Conservation (phyloP, 169 alveolate species). For the Plasmodium falciparum region DNA sequence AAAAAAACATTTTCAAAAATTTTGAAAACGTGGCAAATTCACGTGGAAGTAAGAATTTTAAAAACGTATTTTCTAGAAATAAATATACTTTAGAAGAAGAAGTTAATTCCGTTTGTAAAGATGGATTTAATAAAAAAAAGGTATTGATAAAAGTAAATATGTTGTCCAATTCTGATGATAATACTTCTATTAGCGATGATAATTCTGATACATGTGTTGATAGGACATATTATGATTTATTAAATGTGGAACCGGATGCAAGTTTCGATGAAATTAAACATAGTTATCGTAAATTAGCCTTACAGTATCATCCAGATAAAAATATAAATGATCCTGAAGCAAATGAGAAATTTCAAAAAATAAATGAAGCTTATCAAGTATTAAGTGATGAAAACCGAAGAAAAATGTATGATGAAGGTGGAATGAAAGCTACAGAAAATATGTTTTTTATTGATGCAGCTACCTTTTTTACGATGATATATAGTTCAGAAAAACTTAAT, state of each 20-base stretch:
- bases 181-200: not conserved
- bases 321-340: slow-evolving; percentile 77
- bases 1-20: no score
- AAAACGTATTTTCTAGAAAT: no score
- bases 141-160: not conserved
- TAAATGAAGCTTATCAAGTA: slow-evolving; percentile 92
- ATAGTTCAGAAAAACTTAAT: slow-evolving; percentile 80
- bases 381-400: slow-evolving; percentile 88
- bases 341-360: slow-evolving; percentile 79
- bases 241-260: slow-evolving; percentile 77
- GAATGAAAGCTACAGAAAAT: slow-evolving; percentile 66
- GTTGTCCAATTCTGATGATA: not conserved
- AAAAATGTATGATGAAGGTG: slow-evolving; percentile 83
- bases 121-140: not conserved
- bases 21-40: no score
- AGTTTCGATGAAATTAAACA: slow-evolving; percentile 87
- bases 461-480: slow-evolving; percentile 79
- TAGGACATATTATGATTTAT: slow-evolving; percentile 75
- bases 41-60: no score
- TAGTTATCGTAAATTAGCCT: slow-evolving; percentile 87
- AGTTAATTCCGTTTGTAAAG: no score
- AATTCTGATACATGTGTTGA: slow-evolving; percentile 48
- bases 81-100: no score
- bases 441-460: slow-evolving; percentile 77
- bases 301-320: slow-evolving; percentile 93